These are phyloP conservation scores for Clavispora santaluciae DNA, from an alignment of 805 yeast genomes.

Conservation along the genomic window DNA sequence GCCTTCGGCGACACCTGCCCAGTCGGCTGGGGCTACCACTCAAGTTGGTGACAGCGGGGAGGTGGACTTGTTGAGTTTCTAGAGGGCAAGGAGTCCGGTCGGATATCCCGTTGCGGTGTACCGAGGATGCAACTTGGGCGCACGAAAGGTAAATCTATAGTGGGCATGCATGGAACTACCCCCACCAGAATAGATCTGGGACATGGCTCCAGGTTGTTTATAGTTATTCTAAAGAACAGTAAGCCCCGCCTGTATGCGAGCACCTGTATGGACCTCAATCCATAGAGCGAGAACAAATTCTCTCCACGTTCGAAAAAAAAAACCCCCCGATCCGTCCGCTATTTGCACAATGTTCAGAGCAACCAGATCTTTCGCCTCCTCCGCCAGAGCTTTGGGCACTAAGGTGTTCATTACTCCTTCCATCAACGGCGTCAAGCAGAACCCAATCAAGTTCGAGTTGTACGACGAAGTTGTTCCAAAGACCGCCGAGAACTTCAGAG, in stretches of 20 bases:
- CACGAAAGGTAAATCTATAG: no score
- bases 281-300: background rate
- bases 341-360: slow-evolving; percentile 21
- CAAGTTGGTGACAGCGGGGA: slow-evolving; percentile 27
- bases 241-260: background rate
- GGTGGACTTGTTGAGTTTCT: slow-evolving; percentile 47
- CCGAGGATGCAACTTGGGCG: no score
- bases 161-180: no score
- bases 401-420: slow-evolving; percentile 57
- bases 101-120: no score
- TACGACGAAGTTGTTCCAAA: slow-evolving; percentile 15
- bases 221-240: slow-evolving; percentile 1
- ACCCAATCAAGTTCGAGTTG: slow-evolving; percentile 18
- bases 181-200: no score
- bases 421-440: slow-evolving; percentile 27
- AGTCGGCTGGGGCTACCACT: slow-evolving; percentile 6
- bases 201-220: background rate
- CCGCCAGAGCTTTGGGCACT: slow-evolving; percentile 42
- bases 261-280: background rate
- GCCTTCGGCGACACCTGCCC: slow-evolving; percentile 3
- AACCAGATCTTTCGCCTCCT: slow-evolving; percentile 47
- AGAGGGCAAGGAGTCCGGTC: slow-evolving; percentile 3
- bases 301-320: background rate
- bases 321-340: no score
- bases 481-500: slow-evolving; percentile 17